Evolutionary conservation across 1,284 basidiomycete genomes (phyloP), one percentile per base, ranked within the genome.

Genomic region (Ustilago shanxiensis): DNA sequence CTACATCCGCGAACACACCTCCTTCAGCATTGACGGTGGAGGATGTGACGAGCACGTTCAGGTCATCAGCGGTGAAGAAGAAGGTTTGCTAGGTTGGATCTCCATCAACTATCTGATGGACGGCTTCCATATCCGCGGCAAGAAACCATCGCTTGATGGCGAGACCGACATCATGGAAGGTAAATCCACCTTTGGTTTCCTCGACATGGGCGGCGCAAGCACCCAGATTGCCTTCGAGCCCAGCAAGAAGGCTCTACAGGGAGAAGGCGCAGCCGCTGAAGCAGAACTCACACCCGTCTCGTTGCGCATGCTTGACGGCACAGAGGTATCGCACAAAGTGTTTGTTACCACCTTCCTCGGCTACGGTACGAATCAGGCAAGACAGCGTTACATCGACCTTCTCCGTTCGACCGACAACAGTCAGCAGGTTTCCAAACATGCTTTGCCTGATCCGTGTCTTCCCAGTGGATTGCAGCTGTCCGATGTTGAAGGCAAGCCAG

Each of bases 301-400:
- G 24, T 86, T 99, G 54, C 90, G 93, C 66, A 89, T 97, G 54
- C 87, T 99, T 45, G 91, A 92, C 35, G 95, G 96, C 4, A 90
- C 92, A 82, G 92, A 94, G 75, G 93, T 98, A 56, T 90, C 90
- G 69, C 95, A 98, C 88, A 91, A 92, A 67, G 94, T 99, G 18
- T 99, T 99, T 79, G 95, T 98, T 57, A 97, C 96, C 55, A 98
- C 95, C 0, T 99, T 97, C 95, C 89, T 99, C 29, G 97, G 96
- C 7, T 99, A 96, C 85, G 97, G 97, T 24, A 98, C 97, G 39
- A 99, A 99, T 83, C 92, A 95, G 86, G 96, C 95, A 13, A 88
- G 96, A 74, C 93, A 97, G 83, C 91, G 95, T 61, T 99, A 99
- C 86, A 64, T 95, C 50, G 90, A 92, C 9, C 87, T 90, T 67